Conservation (phyloP, 169 alveolate genomes). For the Babesia gibsoni region DNA sequence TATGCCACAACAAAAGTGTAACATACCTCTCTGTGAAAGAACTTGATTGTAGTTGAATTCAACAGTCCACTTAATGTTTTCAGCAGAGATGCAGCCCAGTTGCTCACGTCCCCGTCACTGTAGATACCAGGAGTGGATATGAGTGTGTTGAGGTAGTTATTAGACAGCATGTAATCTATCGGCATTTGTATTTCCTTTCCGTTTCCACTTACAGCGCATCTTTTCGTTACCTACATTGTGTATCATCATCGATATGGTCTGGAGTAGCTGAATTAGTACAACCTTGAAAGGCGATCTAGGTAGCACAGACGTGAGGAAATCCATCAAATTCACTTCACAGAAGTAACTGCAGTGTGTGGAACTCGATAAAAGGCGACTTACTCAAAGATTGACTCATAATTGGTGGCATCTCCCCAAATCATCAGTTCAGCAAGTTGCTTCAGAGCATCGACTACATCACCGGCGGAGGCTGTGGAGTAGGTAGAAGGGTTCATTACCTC, state of each 20-base stretch:
- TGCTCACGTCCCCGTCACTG: slow-evolving; percentile 61
- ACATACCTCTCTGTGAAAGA: slow-evolving; percentile 46
- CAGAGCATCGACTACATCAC: slow-evolving; percentile 55
- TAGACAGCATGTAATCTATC: slow-evolving; percentile 51
- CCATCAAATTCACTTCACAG: slow-evolving; percentile 62
- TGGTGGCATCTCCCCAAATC: slow-evolving; percentile 57
- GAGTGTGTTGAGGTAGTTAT: slow-evolving; percentile 54
- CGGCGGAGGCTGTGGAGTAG: slow-evolving; percentile 23
- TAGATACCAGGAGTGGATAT: slow-evolving; percentile 42
- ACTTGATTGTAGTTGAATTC: slow-evolving; percentile 53
- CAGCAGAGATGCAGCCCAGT: slow-evolving; percentile 63
- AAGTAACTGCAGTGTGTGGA: slow-evolving; percentile 35
- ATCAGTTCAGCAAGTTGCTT: slow-evolving; percentile 58
- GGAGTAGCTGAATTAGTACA: slow-evolving; percentile 56
- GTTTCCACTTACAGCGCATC: slow-evolving; percentile 33
- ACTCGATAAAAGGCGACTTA: not conserved
- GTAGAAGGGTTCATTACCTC: slow-evolving; percentile 31
- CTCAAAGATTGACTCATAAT: slow-evolving; percentile 49
- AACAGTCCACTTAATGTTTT: slow-evolving; percentile 48
- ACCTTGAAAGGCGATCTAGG: slow-evolving; percentile 30
- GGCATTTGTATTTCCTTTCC: too few relatives aligned
- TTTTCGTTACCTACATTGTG: slow-evolving; percentile 41
- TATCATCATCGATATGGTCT: slow-evolving; percentile 59
- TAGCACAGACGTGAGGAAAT: slow-evolving; percentile 49
- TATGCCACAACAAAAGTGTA: too few relatives aligned